phyloP scores from a whole-genome alignment of 2,329 filamentous ascomycete species.

The Fusarium sp. region DNA sequence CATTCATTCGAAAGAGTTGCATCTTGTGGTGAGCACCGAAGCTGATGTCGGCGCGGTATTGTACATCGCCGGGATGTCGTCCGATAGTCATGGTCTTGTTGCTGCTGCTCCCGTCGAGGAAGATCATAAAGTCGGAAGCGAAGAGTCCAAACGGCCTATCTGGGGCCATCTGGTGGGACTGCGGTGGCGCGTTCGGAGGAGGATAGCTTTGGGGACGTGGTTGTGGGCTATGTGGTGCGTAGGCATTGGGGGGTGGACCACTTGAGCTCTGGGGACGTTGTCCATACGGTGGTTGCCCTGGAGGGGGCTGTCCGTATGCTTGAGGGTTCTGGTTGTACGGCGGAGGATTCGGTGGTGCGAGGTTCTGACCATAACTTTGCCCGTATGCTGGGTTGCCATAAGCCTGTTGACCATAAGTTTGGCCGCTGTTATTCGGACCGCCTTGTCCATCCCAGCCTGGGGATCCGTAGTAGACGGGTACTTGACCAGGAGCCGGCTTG shows the following conservation, averaged over 20 bases:
- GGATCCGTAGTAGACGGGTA: background rate
- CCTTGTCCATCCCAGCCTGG: background rate
- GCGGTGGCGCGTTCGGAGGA: background rate
- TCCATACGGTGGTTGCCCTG: background rate
- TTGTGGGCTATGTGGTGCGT: background rate
- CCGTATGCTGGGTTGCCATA: background rate
- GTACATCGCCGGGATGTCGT: background rate
- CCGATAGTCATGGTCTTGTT: slow-evolving; percentile 6
- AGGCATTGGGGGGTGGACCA: background rate
- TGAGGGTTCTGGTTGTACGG: background rate
- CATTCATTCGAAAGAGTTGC: background rate
- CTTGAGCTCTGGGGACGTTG: background rate
- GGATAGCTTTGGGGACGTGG: slow-evolving; percentile 3
- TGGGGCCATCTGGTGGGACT: background rate
- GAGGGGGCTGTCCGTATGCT: background rate
- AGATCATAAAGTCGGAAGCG: slow-evolving; percentile 2
- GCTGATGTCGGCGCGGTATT: slow-evolving; percentile 4
- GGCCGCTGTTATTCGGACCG: background rate
- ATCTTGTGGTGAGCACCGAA: slow-evolving; percentile 1
- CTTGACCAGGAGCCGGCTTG: background rate
- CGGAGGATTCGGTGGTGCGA: background rate
- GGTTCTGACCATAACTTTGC: background rate
- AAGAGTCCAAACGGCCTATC: slow-evolving; percentile 8
- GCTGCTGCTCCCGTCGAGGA: background rate
- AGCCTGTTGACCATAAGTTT: background rate